Evolutionary conservation across 2,329 filamentous ascomycete species (phyloP).

Genomic region (Aspergillus hiratsukae): DNA sequence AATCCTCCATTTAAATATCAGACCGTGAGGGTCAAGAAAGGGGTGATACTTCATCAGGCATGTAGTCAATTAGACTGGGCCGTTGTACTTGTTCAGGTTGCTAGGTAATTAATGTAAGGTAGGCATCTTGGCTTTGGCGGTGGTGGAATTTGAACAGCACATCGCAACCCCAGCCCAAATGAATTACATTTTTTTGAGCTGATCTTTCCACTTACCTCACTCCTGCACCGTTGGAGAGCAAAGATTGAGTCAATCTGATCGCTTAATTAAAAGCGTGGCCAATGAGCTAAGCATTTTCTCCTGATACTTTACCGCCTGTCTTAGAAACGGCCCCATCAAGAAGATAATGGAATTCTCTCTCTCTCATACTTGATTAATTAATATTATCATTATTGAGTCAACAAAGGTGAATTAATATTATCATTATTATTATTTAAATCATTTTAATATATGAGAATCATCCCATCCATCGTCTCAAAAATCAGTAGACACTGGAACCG

Average conservation of each 20-base stretch:
- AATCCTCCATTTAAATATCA: constrained; percentile 15
- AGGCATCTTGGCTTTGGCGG: not conserved
- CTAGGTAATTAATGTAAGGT: not conserved
- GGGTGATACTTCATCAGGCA: constrained; percentile 13
- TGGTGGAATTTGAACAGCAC: not conserved
- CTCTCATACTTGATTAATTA: not conserved
- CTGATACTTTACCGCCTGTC: not conserved
- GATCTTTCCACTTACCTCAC: not conserved
- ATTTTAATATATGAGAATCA: not conserved
- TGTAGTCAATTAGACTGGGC: constrained; percentile 14
- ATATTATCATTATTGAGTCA: not conserved
- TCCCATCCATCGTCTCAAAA: not conserved
- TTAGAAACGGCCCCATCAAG: not conserved
- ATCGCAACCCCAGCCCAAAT: not conserved
- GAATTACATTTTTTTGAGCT: not conserved
- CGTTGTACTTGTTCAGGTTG: constrained; percentile 8
- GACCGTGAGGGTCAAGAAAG: constrained; percentile 9
- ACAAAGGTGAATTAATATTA: not conserved
- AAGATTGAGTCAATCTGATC: not conserved
- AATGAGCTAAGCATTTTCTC: not conserved
- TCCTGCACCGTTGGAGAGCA: not conserved
- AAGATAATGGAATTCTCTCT: not conserved
- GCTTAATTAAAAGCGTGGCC: not conserved
- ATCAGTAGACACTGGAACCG: not conserved
- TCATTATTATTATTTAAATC: not conserved